phyloP scores from a whole-genome alignment of 1,284 basidiomycete species.

The Ganoderma boninense region DNA sequence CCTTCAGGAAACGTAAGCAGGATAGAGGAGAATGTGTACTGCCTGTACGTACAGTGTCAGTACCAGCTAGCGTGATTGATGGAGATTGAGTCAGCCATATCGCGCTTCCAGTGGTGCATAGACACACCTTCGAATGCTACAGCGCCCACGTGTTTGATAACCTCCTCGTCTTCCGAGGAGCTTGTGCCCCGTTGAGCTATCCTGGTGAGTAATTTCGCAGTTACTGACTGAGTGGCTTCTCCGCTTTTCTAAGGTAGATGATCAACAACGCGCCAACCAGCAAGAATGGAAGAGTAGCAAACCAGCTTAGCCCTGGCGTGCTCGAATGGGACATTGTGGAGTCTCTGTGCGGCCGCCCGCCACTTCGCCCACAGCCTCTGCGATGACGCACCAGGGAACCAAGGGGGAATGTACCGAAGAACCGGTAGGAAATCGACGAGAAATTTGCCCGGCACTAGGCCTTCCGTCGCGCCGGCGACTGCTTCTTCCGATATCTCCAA shows the following conservation, averaged over 20 bases:
- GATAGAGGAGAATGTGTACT: too few relatives aligned
- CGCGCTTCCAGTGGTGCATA: too few relatives aligned
- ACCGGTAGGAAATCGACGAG: conserved; percentile 26
- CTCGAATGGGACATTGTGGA: conserved; percentile 14
- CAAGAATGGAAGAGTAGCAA: background rate
- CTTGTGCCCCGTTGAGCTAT: background rate
- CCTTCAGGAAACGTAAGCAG: too few relatives aligned
- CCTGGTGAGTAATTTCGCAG: background rate
- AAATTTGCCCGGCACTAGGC: conserved; percentile 19
- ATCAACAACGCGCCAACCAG: too few relatives aligned
- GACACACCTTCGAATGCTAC: conserved; percentile 17
- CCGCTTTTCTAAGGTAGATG: background rate
- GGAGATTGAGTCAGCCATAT: too few relatives aligned
- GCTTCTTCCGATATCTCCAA: conserved; percentile 12
- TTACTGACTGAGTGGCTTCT: background rate
- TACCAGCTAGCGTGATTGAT: too few relatives aligned
- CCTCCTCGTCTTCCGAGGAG: conserved; percentile 1
- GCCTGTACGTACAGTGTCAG: too few relatives aligned
- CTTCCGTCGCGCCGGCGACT: rapidly evolving
- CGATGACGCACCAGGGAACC: conserved; percentile 26
- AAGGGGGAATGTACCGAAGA: conserved; percentile 25
- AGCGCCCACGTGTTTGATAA: conserved; percentile 14
- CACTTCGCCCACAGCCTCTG: conserved; percentile 17
- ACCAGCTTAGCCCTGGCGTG: conserved; percentile 12
- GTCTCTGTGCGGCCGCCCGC: conserved; percentile 7